phyloP scores from a whole-genome alignment of 805 yeast genomes.

The Candida sakaeoensis region DNA sequence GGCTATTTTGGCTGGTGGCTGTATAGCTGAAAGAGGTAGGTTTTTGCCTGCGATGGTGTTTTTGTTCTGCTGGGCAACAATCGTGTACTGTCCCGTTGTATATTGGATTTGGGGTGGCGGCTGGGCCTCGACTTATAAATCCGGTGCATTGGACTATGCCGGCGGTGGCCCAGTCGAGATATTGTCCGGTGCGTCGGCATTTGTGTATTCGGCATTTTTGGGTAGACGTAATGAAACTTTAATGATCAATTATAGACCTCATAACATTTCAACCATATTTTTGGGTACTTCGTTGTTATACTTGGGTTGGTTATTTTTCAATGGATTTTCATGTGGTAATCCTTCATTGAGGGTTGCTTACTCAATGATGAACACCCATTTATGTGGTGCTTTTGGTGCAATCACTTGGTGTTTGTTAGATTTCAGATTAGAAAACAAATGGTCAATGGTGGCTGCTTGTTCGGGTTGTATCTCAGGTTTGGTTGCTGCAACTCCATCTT shows the following conservation, averaged over 20 bases:
- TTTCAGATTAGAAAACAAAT: constrained; percentile 80
- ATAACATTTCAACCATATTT: constrained; percentile 86
- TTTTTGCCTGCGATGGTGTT: constrained; percentile 81
- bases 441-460: constrained; percentile 93
- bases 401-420: constrained; percentile 89
- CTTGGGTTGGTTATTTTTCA: constrained; percentile 96
- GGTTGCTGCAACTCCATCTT: constrained; percentile 95
- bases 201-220: constrained; percentile 75
- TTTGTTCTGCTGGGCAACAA: constrained; percentile 81
- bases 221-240: constrained; percentile 76
- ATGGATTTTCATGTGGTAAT: constrained; percentile 82
- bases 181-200: constrained; percentile 84
- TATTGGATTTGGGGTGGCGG: constrained; percentile 97
- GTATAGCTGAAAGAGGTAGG: constrained; percentile 85
- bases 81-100: constrained; percentile 92
- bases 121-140: constrained; percentile 73
- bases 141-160: constrained; percentile 94
- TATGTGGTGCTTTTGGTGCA: constrained; percentile 88
- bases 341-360: constrained; percentile 83
- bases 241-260: constrained; percentile 88
- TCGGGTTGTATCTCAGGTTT: constrained; percentile 94
- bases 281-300: constrained; percentile 84
- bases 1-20: constrained; percentile 88
- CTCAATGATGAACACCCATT: constrained; percentile 87
- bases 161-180: constrained; percentile 99